Evolutionary conservation across 2,329 filamentous ascomycete genomes (phyloP).

Genomic region (Aspergillus viridinutans): DNA sequence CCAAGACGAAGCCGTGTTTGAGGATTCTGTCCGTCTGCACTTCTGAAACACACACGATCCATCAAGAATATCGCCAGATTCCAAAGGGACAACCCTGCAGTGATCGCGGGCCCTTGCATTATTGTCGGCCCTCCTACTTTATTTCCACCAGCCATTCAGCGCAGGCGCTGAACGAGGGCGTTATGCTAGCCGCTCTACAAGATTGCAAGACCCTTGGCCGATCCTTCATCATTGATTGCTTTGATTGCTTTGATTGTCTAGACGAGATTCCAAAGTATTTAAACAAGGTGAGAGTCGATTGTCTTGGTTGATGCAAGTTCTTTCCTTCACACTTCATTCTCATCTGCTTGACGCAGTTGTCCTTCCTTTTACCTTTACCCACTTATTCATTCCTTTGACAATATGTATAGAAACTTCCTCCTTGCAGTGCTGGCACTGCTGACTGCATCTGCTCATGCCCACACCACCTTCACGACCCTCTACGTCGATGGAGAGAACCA

Average conservation of each 20-base stretch:
- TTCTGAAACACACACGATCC: not conserved
- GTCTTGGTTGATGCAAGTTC: not conserved
- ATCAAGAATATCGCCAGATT: not conserved
- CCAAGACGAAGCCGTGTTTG: not conserved
- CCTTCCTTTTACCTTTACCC: not conserved
- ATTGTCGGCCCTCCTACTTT: not conserved
- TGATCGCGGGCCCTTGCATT: not conserved
- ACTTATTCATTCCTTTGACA: not conserved
- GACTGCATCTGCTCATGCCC: conserved; percentile 34
- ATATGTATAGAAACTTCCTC: not conserved
- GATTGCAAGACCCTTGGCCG: not conserved
- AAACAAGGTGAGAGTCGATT: not conserved
- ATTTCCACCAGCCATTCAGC: not conserved
- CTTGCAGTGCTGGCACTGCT: not conserved
- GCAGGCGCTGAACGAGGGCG: not conserved
- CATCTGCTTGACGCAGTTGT: not conserved
- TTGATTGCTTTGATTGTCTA: no score
- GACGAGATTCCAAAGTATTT: not conserved
- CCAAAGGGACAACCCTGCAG: no score
- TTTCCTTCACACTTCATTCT: not conserved
- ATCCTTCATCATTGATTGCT: no score
- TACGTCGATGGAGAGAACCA: conserved; percentile 60
- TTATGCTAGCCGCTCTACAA: not conserved
- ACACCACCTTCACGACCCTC: conserved; percentile 62
- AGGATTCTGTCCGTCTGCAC: not conserved